Evolutionary conservation across 306 rosid species (phyloP).

Genomic region (Quercus engelmannii): DNA sequence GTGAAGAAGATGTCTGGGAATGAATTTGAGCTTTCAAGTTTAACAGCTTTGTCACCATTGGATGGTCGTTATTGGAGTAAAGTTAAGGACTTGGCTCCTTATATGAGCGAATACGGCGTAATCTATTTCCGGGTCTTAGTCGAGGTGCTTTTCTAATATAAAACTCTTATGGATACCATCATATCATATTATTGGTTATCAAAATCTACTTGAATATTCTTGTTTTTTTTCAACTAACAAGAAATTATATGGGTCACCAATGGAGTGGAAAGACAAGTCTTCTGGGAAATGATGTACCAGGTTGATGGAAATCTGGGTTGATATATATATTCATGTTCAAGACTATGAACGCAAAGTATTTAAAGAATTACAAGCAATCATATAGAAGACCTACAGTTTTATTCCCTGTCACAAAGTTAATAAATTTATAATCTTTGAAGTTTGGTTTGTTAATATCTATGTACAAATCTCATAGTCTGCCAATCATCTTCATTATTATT

Average conservation of each 20-base stretch:
- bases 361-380: too few species aligned
- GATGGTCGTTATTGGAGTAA: constrained; percentile 72
- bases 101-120: constrained; percentile 56
- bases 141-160: constrained; percentile 40
- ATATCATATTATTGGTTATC: not conserved
- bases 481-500: not conserved
- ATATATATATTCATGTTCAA: too few species aligned
- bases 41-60: constrained; percentile 71
- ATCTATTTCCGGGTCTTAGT: constrained; percentile 57
- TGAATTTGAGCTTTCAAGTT: constrained; percentile 41
- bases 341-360: too few species aligned
- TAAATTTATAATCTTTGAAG: not conserved
- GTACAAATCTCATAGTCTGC: not conserved
- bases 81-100: constrained; percentile 62
- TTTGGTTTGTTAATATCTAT: not conserved
- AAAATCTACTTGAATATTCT: too few species aligned
- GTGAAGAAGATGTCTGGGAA: constrained; percentile 11
- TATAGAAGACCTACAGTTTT: not conserved
- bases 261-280: not conserved
- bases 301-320: too few species aligned
- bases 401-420: not conserved
- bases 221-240: too few species aligned
- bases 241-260: not conserved
- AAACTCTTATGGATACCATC: not conserved
- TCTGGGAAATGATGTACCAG: not conserved